Base-by-base conservation (phyloP, 352 stramenopile genomes). In the Phytophthora tentaculata region DNA sequence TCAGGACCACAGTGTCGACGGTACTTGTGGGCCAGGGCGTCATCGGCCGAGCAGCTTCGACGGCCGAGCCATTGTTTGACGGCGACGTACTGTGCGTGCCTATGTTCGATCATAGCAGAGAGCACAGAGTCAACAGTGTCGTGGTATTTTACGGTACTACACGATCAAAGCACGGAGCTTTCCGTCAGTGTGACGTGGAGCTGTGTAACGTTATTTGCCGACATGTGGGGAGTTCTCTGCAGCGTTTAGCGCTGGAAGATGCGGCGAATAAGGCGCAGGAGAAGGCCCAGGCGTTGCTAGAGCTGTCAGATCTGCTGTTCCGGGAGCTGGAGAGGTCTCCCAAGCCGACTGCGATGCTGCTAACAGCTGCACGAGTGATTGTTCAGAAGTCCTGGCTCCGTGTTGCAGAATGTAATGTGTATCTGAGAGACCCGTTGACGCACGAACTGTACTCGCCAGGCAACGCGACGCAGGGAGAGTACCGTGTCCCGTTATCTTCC, bases 271-370 rank as follows among this genome's bases (percentile, higher is more conserved):
- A 81, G 49, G 79, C 83, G 0, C 77, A 91, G 64, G 71, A 76
- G n/a, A 91, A 90, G 51, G 81, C 84, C 0, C 80, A 89, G 66
- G 88, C 81, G 14, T 35, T 91, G 20, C 60, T 92, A 3, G 82
- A 91, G 51, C 71, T 92, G 1, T 92, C 84, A 3, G 73, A 81
- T 19, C 50, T 92, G 14, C 60, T 92, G 10, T 90, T 90, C 44
- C 78, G 79, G 17, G 83, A 91, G 47, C 71, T 91, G 0, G 81
- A 92, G 65, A 78, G 73, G 2, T 84, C 84, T 44, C 76, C 86
- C 0, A 85, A 92, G 61, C 84, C 83, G 3, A 83, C 79, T 13
- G 70, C 78, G 8, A 67, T 92, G 52, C 56, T 92, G 16, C 52
- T 87, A 0, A 78, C 77, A 17, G 62, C 60, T 20, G 71, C 62